A percentile compares a stretch with the other conserved stretches of the same genome.
phyloP scores from a whole-genome alignment of 1,284 basidiomycete species.

The Cryptococcus jaspeensis region DNA sequence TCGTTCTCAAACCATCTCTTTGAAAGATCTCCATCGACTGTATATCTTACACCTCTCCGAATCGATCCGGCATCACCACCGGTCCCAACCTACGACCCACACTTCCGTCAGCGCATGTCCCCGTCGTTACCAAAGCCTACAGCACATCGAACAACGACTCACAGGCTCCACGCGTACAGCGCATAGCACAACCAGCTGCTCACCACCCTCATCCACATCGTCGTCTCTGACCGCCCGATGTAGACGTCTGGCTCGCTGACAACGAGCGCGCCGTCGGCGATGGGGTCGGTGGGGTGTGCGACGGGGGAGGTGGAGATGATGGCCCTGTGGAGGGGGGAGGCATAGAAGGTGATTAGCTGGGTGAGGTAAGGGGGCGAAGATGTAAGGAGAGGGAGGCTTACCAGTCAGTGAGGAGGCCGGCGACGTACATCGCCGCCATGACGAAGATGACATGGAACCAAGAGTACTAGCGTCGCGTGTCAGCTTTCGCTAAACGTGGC shows the following conservation, averaged over 20 bases:
- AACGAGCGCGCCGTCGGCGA: constrained; percentile 9
- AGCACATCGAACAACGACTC: constrained; percentile 15
- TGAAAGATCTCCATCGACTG: too few species aligned
- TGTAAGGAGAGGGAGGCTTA: constrained; percentile 52
- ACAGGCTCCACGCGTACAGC: constrained; percentile 84
- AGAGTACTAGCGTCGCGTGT: constrained; percentile 64
- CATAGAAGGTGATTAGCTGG: constrained; percentile 1
- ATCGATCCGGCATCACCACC: constrained; percentile 73
- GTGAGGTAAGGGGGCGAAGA: constrained; percentile 1
- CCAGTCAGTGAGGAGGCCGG: constrained; percentile 99
- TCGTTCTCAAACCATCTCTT: too few species aligned
- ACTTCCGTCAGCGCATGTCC: not conserved
- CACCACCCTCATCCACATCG: constrained; percentile 99
- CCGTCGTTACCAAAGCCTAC: not conserved
- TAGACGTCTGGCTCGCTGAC: constrained; percentile 65
- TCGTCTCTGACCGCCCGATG: constrained; percentile 90
- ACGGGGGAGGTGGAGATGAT: constrained; percentile 45
- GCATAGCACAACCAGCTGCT: constrained; percentile 92
- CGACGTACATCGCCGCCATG: constrained; percentile 96
- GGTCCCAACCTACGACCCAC: constrained; percentile 63
- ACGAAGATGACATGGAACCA: constrained; percentile 99
- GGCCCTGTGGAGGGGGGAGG: constrained; percentile 17
- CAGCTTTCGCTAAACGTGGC: not conserved
- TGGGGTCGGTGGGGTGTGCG: constrained; percentile 30
- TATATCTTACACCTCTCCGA: constrained; percentile 38